Evolutionary conservation across 805 yeast species (phyloP).

Genomic region (Metschnikowia lochheadii): DNA sequence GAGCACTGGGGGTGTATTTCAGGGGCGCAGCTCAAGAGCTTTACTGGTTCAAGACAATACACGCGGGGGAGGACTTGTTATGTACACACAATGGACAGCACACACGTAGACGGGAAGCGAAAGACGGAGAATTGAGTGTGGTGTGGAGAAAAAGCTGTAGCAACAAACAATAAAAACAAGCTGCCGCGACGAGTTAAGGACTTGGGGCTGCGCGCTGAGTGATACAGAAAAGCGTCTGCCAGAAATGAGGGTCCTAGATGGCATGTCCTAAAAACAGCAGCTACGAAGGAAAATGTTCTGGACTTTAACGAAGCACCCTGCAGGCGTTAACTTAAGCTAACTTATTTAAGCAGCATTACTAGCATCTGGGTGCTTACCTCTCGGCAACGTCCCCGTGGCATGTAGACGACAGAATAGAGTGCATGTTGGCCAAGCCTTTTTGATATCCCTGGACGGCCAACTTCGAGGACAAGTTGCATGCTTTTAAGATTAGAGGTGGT

Average conservation of each 20-base stretch:
- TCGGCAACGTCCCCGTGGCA: background rate
- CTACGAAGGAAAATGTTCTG: background rate
- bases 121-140: background rate
- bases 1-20: conserved; percentile 1
- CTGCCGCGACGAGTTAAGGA: conserved; percentile 1
- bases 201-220: background rate
- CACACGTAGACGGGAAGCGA: conserved; percentile 2
- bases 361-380: background rate
- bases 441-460: background rate
- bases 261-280: background rate
- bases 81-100: background rate
- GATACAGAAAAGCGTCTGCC: conserved; percentile 1
- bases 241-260: background rate
- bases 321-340: background rate
- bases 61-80: background rate
- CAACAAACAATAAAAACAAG: conserved; percentile 3
- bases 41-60: background rate
- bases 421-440: background rate
- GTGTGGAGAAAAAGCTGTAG: conserved; percentile 7
- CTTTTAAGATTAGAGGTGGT: background rate
- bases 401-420: background rate
- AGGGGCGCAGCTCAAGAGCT: conserved; percentile 2
- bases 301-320: background rate
- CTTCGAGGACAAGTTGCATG: background rate
- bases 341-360: background rate